These are phyloP conservation scores for Phytophthora pluvialis DNA, from an alignment of 352 stramenopile species.

Conservation along the genomic window DNA sequence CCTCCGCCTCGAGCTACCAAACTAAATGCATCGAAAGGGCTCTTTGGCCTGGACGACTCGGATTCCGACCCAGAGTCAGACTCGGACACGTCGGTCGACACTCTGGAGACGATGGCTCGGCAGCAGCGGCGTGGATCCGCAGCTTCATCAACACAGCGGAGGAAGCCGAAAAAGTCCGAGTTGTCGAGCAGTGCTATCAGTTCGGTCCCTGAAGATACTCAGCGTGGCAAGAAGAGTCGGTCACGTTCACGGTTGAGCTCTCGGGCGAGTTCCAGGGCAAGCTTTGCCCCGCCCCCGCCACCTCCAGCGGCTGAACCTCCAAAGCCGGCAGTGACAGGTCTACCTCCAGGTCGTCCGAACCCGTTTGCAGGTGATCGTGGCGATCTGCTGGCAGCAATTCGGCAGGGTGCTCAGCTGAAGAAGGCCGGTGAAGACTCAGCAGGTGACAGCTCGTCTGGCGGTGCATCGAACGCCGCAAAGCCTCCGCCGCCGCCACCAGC, in stretches of 20 bases:
- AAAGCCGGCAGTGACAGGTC: conserved; percentile 42
- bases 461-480: conserved; percentile 24
- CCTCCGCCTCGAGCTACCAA: conserved; percentile 21
- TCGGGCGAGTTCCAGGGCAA: conserved; percentile 45
- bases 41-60: conserved; percentile 66
- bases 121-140: conserved; percentile 31
- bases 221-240: conserved; percentile 32
- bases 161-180: conserved; percentile 33
- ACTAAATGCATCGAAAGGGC: conserved; percentile 38
- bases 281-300: conserved; percentile 27
- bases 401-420: conserved; percentile 65
- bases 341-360: conserved; percentile 68
- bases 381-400: conserved; percentile 81
- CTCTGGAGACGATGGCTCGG: conserved; percentile 22
- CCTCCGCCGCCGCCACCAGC: conserved; percentile 34
- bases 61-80: conserved; percentile 60
- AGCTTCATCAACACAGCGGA: conserved; percentile 28
- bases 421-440: conserved; percentile 30
- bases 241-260: conserved; percentile 39
- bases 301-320: conserved; percentile 17
- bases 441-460: conserved; percentile 13
- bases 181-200: conserved; percentile 35
- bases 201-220: conserved; percentile 13
- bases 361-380: conserved; percentile 70
- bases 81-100: conserved; percentile 52